Conservation (phyloP, 2,329 filamentous ascomycete genomes). For the Huntiella abstrusa region DNA sequence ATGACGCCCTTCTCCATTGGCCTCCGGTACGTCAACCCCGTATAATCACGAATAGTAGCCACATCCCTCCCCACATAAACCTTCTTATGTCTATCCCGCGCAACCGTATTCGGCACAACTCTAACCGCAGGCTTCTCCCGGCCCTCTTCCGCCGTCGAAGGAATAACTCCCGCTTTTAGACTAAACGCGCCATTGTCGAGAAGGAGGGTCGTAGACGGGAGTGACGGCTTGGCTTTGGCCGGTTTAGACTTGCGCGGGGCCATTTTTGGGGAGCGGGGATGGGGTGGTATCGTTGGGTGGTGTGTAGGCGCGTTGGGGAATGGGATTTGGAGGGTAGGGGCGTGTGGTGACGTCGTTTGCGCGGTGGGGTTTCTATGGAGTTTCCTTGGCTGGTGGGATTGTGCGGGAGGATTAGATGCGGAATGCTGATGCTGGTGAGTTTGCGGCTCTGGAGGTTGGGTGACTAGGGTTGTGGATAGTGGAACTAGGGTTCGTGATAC, state of each 20-base stretch:
- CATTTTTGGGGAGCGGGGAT: conserved; percentile 17
- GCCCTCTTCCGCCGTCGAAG: conserved; percentile 17
- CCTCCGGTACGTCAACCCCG: conserved; percentile 68
- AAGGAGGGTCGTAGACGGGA: conserved; percentile 54
- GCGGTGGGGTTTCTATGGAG: background rate
- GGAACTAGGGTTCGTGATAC: no score
- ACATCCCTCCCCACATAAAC: conserved; percentile 67
- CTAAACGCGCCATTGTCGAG: conserved; percentile 87
- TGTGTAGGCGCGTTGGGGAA: no score
- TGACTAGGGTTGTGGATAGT: no score
- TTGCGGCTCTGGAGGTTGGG: no score
- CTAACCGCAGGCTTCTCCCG: conserved; percentile 24
- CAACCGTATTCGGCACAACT: conserved; percentile 74
- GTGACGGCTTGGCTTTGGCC: conserved; percentile 30
- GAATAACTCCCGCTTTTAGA: conserved; percentile 71
- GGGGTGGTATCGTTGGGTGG: background rate
- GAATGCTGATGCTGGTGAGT: no score
- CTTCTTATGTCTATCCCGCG: conserved; percentile 59
- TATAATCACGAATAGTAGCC: conserved; percentile 66
- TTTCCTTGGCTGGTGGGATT: background rate
- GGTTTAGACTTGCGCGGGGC: conserved; percentile 26
- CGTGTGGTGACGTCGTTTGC: no score
- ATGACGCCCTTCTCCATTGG: conserved; percentile 90
- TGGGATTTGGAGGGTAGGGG: no score
- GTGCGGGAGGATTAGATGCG: no score